Evolutionary conservation across 2,329 filamentous ascomycete species (phyloP).

Genomic region (Sclerotinia minor): DNA sequence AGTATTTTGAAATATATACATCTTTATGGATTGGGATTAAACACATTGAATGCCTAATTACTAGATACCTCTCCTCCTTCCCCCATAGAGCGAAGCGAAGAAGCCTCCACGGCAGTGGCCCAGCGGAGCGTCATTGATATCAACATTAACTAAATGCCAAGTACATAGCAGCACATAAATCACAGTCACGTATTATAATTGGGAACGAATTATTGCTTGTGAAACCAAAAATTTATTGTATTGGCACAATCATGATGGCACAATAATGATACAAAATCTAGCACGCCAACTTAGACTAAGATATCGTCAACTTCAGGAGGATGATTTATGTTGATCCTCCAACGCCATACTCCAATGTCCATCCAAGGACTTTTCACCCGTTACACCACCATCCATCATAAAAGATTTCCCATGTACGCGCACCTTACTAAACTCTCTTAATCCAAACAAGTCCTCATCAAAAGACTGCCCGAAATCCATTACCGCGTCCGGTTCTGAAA

Average conservation of each 20-base stretch:
- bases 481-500: conserved; percentile 35
- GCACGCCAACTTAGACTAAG: conserved; percentile 6
- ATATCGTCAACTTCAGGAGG: conserved; percentile 11
- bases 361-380: conserved; percentile 37
- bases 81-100: neutral
- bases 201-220: neutral
- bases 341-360: conserved; percentile 38
- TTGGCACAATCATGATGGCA: neutral
- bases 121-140: neutral
- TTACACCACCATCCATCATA: conserved; percentile 26
- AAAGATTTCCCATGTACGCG: conserved; percentile 17
- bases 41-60: too few relatives aligned
- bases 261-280: conserved; percentile 3
- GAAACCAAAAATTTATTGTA: neutral
- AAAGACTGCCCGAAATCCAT: conserved; percentile 37
- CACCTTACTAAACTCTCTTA: conserved; percentile 25
- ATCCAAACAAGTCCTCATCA: conserved; percentile 37
- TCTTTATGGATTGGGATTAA: too few relatives aligned
- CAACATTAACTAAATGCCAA: too few relatives aligned
- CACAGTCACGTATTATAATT: neutral
- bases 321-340: conserved; percentile 26
- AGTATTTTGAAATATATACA: too few relatives aligned
- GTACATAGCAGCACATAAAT: neutral
- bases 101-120: conserved; percentile 4
- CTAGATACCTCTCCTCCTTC: too few relatives aligned